Conservation (phyloP, 306 rosid genomes). For the Sindora glabra region DNA sequence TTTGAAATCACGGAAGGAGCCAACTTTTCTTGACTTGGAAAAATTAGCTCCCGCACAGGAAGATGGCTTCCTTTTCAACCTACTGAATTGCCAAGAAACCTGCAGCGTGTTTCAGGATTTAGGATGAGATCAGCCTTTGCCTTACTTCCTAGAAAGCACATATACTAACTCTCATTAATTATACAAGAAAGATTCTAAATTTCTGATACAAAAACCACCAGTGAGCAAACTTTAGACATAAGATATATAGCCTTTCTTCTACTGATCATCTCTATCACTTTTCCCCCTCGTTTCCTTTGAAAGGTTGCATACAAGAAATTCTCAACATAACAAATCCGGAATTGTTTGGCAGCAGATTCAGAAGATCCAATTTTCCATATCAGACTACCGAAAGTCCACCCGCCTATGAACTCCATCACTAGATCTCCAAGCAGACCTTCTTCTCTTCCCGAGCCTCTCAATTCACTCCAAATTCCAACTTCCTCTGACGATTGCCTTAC, state of each 20-base stretch:
- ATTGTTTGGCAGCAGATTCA: too few relatives aligned
- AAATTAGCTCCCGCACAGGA: background rate
- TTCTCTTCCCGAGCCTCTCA: slow-evolving; percentile 20
- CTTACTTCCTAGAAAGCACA: background rate
- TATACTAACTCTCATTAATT: too few relatives aligned
- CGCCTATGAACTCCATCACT: slow-evolving; percentile 24
- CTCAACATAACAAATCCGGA: too few relatives aligned
- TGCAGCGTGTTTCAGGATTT: background rate
- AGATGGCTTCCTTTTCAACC: background rate
- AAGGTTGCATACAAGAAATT: too few relatives aligned
- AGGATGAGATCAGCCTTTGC: background rate
- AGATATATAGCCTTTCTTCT: too few relatives aligned
- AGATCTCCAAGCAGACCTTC: slow-evolving; percentile 7
- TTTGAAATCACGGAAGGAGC: background rate
- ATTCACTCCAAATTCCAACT: slow-evolving; percentile 20
- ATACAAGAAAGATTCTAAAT: too few relatives aligned
- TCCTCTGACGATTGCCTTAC: slow-evolving; percentile 24
- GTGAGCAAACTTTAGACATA: too few relatives aligned
- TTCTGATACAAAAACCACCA: too few relatives aligned
- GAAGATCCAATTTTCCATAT: background rate
- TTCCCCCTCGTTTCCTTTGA: too few relatives aligned
- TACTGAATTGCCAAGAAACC: slow-evolving; percentile 1
- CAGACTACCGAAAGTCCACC: slow-evolving; percentile 10
- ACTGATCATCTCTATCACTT: too few relatives aligned
- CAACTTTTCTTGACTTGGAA: slow-evolving; percentile 8